phyloP scores from a whole-genome alignment of 2,329 filamentous ascomycete genomes.

The Huntiella savannae region DNA sequence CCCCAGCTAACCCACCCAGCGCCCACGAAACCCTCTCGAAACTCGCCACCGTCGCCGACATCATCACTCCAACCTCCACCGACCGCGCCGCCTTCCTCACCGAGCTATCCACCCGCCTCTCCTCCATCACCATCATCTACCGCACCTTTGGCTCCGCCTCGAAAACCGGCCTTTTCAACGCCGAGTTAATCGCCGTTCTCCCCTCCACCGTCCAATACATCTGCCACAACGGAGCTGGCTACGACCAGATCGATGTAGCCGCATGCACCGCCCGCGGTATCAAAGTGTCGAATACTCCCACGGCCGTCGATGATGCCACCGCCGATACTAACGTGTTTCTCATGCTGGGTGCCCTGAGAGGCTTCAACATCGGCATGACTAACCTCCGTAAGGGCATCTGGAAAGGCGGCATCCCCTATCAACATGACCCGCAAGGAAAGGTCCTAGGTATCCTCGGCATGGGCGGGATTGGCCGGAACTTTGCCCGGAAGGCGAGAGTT shows the following conservation, averaged over 20 bases:
- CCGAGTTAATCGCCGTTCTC: slow-evolving; percentile 42
- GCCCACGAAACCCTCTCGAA: slow-evolving; percentile 46
- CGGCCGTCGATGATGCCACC: slow-evolving; percentile 63
- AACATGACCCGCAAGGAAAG: slow-evolving; percentile 64
- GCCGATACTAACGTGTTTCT: slow-evolving; percentile 68
- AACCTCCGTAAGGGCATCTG: slow-evolving; percentile 48
- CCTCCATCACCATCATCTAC: slow-evolving; percentile 46
- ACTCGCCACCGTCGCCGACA: slow-evolving; percentile 42
- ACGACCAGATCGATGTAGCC: slow-evolving; percentile 61
- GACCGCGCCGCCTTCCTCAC: slow-evolving; percentile 48
- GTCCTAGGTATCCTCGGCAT: slow-evolving; percentile 65
- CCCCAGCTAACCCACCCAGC: slow-evolving; percentile 21
- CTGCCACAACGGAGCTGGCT: slow-evolving; percentile 56
- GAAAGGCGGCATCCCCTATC: slow-evolving; percentile 42
- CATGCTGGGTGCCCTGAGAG: slow-evolving; percentile 59
- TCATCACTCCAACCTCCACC: slow-evolving; percentile 41
- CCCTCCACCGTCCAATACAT: slow-evolving; percentile 36
- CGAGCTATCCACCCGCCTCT: slow-evolving; percentile 49
- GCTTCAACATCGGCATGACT: slow-evolving; percentile 48
- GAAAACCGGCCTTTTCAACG: slow-evolving; percentile 52
- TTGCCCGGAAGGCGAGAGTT: slow-evolving; percentile 52
- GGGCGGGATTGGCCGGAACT: slow-evolving; percentile 65
- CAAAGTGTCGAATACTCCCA: slow-evolving; percentile 64
- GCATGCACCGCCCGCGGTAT: slow-evolving; percentile 50
- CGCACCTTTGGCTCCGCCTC: slow-evolving; percentile 47